These are phyloP conservation scores for Metschnikowia rubicola DNA, from an alignment of 805 yeast species.

Conservation along the genomic window DNA sequence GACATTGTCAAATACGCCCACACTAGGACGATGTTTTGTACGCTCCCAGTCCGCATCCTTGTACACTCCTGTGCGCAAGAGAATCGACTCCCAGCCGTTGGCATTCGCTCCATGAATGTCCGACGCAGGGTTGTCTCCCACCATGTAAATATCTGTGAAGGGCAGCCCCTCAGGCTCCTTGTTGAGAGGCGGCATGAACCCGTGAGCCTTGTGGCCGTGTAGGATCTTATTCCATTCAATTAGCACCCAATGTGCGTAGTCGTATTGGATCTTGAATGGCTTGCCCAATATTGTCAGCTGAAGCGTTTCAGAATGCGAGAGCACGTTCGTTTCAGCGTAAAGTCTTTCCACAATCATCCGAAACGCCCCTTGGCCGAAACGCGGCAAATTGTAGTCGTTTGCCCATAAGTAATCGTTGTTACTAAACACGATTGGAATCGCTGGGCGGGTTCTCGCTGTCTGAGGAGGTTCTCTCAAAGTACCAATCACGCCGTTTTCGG, in stretches of 20 bases:
- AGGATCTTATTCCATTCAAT: conserved; percentile 50
- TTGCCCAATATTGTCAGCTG: conserved; percentile 69
- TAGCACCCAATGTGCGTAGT: conserved; percentile 73
- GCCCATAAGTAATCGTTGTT: conserved; percentile 88
- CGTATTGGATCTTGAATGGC: conserved; percentile 75
- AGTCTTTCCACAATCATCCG: conserved; percentile 59
- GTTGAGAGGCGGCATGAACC: conserved; percentile 42
- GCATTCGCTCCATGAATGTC: conserved; percentile 87
- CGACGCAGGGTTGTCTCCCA: conserved; percentile 93
- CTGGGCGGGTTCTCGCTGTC: conserved; percentile 34
- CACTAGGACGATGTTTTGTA: conserved; percentile 41
- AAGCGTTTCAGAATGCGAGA: conserved; percentile 32
- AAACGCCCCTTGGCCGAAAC: conserved; percentile 92
- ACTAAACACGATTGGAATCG: conserved; percentile 72
- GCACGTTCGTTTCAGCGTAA: conserved; percentile 52
- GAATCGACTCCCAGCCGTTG: conserved; percentile 84
- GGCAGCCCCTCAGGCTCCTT: conserved; percentile 30
- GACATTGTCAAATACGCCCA: conserved; percentile 50
- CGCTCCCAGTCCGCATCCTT: conserved; percentile 50
- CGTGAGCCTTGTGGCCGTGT: conserved; percentile 17
- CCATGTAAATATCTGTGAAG: conserved; percentile 75
- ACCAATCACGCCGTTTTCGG: conserved; percentile 61
- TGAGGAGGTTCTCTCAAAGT: conserved; percentile 41
- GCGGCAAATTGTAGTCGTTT: conserved; percentile 68
- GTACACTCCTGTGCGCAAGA: conserved; percentile 88